A percentile compares a stretch with the other conserved stretches of the same genome.
Evolutionary conservation across 495 filamentous ascomycete genomes (phyloP).

Genomic region (Immersiella caudata): DNA sequence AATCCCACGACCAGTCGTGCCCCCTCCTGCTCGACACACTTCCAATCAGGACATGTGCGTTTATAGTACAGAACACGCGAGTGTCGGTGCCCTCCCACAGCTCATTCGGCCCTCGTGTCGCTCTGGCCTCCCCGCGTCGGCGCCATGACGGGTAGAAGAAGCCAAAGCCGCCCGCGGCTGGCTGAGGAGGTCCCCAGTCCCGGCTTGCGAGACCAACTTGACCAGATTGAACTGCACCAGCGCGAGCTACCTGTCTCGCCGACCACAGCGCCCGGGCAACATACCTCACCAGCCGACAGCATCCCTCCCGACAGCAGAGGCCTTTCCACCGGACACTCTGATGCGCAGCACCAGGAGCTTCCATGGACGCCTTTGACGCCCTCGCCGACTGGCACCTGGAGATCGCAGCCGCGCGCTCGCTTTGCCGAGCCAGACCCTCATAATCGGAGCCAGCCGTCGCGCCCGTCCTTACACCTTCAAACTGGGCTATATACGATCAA

Average conservation of each 20-base stretch:
- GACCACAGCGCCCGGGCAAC: background rate
- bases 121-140: too few relatives aligned
- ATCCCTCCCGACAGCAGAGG: slow-evolving; percentile 6
- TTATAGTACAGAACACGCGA: slow-evolving; percentile 7
- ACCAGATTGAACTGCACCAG: slow-evolving; percentile 32
- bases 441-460: slow-evolving; percentile 5
- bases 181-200: background rate
- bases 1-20: background rate
- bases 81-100: background rate
- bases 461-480: slow-evolving; percentile 9
- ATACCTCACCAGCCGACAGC: background rate
- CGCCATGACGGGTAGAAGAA: background rate
- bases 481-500: slow-evolving; percentile 37
- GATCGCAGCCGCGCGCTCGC: slow-evolving; percentile 16
- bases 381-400: background rate
- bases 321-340: background rate
- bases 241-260: slow-evolving; percentile 14
- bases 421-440: slow-evolving; percentile 8
- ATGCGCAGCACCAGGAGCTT: slow-evolving; percentile 3
- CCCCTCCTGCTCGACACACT: background rate
- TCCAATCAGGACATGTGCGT: slow-evolving; percentile 17
- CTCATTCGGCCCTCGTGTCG: slow-evolving; percentile 3
- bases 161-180: slow-evolving; percentile 15
- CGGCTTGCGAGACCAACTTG: slow-evolving; percentile 26
- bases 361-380: slow-evolving; percentile 17